phyloP scores from a whole-genome alignment of 2,329 filamentous ascomycete species.

The Cadophora luteo-olivacea region DNA sequence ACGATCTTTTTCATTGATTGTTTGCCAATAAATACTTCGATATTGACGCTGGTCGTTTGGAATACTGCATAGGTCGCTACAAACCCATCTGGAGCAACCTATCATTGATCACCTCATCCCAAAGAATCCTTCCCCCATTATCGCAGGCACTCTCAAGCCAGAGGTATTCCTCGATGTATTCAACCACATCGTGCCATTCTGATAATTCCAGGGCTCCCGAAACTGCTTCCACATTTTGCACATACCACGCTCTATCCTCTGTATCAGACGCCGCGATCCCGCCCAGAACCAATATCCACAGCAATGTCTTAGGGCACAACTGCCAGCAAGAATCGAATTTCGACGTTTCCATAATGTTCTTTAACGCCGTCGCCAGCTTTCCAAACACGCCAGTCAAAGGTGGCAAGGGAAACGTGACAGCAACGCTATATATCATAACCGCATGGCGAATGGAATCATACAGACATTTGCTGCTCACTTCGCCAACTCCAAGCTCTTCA shows the following conservation, averaged over 20 bases:
- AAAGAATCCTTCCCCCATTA: slow-evolving; percentile 20
- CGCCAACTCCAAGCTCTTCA: slow-evolving; percentile 14
- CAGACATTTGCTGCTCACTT: slow-evolving; percentile 20
- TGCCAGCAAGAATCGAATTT: slow-evolving; percentile 21
- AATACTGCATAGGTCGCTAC: background rate
- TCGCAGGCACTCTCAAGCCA: slow-evolving; percentile 27
- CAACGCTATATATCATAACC: slow-evolving; percentile 25
- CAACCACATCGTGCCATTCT: slow-evolving; percentile 19
- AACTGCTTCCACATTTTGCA: slow-evolving; percentile 15
- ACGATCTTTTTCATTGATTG: background rate
- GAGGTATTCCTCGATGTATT: slow-evolving; percentile 11
- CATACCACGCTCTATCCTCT: slow-evolving; percentile 21
- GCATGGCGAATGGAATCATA: slow-evolving; percentile 27
- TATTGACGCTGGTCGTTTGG: background rate
- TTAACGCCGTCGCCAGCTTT: slow-evolving; percentile 6
- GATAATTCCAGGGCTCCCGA: slow-evolving; percentile 13
- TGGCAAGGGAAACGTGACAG: slow-evolving; percentile 23
- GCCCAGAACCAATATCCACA: slow-evolving; percentile 27
- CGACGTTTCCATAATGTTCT: slow-evolving; percentile 17
- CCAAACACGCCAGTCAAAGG: slow-evolving; percentile 20
- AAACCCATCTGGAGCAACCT: background rate
- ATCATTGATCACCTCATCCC: slow-evolving; percentile 19
- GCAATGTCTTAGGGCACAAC: slow-evolving; percentile 9
- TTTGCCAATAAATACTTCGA: background rate
- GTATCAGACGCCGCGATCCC: slow-evolving; percentile 18